Evolutionary conservation across 2,329 filamentous ascomycete genomes (phyloP).

Genomic region (Cercospora sesami): DNA sequence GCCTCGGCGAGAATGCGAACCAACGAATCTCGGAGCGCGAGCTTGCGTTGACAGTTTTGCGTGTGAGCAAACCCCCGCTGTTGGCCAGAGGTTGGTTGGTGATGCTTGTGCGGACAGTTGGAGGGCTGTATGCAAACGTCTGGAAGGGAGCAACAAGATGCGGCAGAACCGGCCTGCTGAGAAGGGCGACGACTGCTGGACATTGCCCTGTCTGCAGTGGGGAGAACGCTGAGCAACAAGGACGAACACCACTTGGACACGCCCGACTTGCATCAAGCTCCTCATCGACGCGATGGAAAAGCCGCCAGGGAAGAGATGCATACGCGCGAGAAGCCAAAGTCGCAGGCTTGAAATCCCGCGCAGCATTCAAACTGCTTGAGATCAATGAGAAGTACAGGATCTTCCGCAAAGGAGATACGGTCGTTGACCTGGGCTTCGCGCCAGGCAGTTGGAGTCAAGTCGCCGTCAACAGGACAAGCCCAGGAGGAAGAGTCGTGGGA

Average conservation of each 20-base stretch:
- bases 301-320: conserved; percentile 70
- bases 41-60: not conserved
- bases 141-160: not conserved
- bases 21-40: not conserved
- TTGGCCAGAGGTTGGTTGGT: conserved; percentile 2
- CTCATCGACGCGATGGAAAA: conserved; percentile 79
- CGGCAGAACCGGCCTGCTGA: conserved; percentile 2
- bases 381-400: conserved; percentile 80
- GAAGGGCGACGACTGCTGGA: not conserved
- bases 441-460: conserved; percentile 71
- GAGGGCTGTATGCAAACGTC: conserved; percentile 4
- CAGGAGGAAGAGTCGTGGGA: conserved; percentile 72
- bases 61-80: not conserved
- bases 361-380: conserved; percentile 90
- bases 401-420: conserved; percentile 77
- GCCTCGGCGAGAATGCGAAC: conserved; percentile 2
- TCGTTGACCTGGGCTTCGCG: conserved; percentile 86
- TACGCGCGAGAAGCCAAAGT: conserved; percentile 76
- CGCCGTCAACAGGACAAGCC: conserved; percentile 73
- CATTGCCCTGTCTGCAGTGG: not conserved
- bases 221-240: not conserved
- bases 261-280: conserved; percentile 34
- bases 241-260: not conserved
- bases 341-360: conserved; percentile 79
- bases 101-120: conserved; percentile 26